Percentiles rank a stretch among this genome's conserved stretches.
These are phyloP conservation scores for Kernera saxatilis DNA, from an alignment of 345 rosid genomes.

Conservation along the genomic window DNA sequence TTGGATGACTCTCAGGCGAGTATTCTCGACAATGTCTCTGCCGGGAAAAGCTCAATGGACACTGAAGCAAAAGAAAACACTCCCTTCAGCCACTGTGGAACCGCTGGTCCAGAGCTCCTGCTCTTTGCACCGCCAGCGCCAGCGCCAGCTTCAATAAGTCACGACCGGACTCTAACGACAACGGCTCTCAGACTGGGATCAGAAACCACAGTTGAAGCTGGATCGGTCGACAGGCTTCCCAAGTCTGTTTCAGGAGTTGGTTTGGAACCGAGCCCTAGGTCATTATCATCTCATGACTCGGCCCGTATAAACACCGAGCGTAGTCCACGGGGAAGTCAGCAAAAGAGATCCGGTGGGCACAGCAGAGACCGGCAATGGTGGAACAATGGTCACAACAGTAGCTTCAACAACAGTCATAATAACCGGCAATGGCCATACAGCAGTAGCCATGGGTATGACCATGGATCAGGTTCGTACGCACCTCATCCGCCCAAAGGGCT, in stretches of 20 bases:
- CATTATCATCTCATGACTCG: conserved; percentile 35
- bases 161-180: conserved; percentile 27
- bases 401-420: conserved; percentile 44
- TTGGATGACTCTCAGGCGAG: conserved; percentile 49
- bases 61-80: conserved; percentile 38
- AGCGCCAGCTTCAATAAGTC: conserved; percentile 14
- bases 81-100: conserved; percentile 47
- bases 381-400: conserved; percentile 39
- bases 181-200: conserved; percentile 41
- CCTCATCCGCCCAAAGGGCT: conserved; percentile 62
- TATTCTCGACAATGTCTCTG: conserved; percentile 32
- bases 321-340: conserved; percentile 54
- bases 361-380: conserved; percentile 50
- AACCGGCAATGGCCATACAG: conserved; percentile 48
- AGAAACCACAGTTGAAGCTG: conserved; percentile 35
- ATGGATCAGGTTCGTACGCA: conserved; percentile 45
- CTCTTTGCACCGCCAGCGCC: conserved; percentile 40
- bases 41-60: conserved; percentile 40
- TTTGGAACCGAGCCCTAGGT: conserved; percentile 27
- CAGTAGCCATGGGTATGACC: conserved; percentile 42
- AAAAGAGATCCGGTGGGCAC: conserved; percentile 38
- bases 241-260: conserved; percentile 21
- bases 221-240: conserved; percentile 39
- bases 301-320: conserved; percentile 34
- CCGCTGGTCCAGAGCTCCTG: conserved; percentile 41